Evolutionary conservation across 305 asterid genomes (phyloP).

Genomic region (Fraxinus platypoda): DNA sequence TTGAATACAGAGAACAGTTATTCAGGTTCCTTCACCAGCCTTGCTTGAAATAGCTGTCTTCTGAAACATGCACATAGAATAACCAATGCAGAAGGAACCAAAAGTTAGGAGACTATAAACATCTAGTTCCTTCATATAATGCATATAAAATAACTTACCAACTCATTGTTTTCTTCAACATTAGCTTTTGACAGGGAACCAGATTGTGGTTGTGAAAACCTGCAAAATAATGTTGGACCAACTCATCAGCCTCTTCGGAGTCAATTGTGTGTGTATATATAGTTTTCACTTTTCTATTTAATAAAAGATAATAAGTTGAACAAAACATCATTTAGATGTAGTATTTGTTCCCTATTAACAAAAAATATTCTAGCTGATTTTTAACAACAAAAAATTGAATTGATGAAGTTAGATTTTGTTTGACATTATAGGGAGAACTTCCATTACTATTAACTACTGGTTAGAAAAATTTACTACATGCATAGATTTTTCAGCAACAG

Average conservation of each 20-base stretch:
- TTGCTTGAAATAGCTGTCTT: constrained; percentile 32
- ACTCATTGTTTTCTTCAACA: constrained; percentile 22
- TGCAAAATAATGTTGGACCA: constrained; percentile 30
- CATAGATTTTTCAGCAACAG: no score
- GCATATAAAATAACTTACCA: constrained; percentile 27
- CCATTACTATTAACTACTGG: not conserved
- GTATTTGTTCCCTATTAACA: not conserved
- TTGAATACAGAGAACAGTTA: constrained; percentile 3
- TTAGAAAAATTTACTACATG: not conserved
- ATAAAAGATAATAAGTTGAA: not conserved
- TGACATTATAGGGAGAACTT: not conserved
- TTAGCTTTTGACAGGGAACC: constrained; percentile 21
- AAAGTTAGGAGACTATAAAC: not conserved
- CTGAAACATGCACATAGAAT: constrained; percentile 39
- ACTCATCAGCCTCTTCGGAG: not conserved
- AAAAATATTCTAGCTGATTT: not conserved
- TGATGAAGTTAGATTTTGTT: not conserved
- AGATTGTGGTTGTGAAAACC: constrained; percentile 57
- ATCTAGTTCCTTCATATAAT: not conserved
- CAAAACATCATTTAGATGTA: not conserved
- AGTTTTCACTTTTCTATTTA: not conserved
- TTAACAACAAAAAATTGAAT: not conserved
- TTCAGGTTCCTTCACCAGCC: constrained; percentile 53
- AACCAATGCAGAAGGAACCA: not conserved
- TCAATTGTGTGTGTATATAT: not conserved